Evolutionary conservation across 495 filamentous ascomycete genomes (phyloP).

Genomic region (Penicillium coffeae): DNA sequence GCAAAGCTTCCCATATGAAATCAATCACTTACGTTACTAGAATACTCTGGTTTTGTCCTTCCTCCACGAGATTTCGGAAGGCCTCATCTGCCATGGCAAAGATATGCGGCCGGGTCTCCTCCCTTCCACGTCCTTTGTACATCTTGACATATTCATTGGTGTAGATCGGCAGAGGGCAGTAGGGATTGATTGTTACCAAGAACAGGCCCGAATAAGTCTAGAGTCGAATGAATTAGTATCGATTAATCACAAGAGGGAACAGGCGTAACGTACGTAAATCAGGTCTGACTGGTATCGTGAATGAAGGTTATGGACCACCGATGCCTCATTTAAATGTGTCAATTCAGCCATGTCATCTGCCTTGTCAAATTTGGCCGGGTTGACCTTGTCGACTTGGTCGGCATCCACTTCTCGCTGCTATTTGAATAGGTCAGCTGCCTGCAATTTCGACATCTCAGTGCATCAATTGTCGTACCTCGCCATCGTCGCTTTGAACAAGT

Average conservation of each 20-base stretch:
- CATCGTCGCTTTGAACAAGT: slow-evolving; percentile 90
- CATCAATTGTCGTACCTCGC: slow-evolving; percentile 57
- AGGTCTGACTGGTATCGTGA: slow-evolving; percentile 90
- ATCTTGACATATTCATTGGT: slow-evolving; percentile 94
- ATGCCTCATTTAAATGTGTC: slow-evolving; percentile 95
- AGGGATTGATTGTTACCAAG: slow-evolving; percentile 95
- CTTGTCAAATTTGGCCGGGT: slow-evolving; percentile 98
- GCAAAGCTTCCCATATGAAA: background rate
- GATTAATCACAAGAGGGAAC: background rate
- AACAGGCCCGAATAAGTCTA: slow-evolving; percentile 96
- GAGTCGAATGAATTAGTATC: slow-evolving; percentile 1
- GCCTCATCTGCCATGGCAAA: slow-evolving; percentile 98
- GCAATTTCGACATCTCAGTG: background rate
- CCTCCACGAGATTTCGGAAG: slow-evolving; percentile 91
- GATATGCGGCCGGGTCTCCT: slow-evolving; percentile 96
- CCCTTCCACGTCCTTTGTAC: slow-evolving; percentile 85
- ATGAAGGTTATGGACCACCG: slow-evolving; percentile 94
- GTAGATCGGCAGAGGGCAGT: slow-evolving; percentile 92
- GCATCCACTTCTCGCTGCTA: slow-evolving; percentile 82
- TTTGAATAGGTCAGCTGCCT: slow-evolving; percentile 10
- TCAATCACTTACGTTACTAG: slow-evolving; percentile 80
- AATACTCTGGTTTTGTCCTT: slow-evolving; percentile 95
- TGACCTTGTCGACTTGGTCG: slow-evolving; percentile 94
- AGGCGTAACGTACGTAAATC: slow-evolving; percentile 74
- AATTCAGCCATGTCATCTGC: slow-evolving; percentile 99